These are phyloP conservation scores for Populus hybrid DNA, from an alignment of 441 rosid species.

Conservation along the genomic window DNA sequence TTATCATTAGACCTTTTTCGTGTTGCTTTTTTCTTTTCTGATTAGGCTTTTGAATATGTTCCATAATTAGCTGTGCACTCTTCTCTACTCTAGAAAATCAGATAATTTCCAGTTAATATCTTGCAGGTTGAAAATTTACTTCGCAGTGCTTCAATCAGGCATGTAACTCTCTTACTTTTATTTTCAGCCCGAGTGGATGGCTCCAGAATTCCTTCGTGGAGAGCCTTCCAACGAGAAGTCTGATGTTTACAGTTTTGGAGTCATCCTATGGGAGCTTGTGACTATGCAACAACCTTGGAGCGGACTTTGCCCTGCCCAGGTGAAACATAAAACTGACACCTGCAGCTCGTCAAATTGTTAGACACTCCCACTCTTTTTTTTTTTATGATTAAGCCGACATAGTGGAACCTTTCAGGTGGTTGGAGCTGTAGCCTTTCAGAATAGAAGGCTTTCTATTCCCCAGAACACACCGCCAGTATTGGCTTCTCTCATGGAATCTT, in stretches of 20 bases:
- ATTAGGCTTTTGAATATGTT: neutral
- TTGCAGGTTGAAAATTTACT: constrained; percentile 30
- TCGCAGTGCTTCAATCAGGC: constrained; percentile 33
- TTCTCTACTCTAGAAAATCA: constrained; percentile 19
- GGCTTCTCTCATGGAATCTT: constrained; percentile 93
- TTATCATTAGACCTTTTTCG: neutral
- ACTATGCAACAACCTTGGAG: constrained; percentile 93
- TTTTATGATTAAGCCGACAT: neutral
- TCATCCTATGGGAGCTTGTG: no score
- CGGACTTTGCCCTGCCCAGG: constrained; percentile 96
- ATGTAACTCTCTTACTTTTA: constrained; percentile 40
- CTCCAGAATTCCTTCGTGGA: no score
- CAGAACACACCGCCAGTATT: constrained; percentile 62
- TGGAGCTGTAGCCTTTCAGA: constrained; percentile 98
- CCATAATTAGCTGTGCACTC: neutral
- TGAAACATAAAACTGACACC: constrained; percentile 12
- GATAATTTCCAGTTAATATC: constrained; percentile 21
- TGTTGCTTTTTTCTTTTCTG: neutral
- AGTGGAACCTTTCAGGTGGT: constrained; percentile 58
- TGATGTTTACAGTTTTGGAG: no score
- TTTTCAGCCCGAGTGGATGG: constrained; percentile 99
- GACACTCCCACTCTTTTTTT: neutral
- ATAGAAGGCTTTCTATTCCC: constrained; percentile 82
- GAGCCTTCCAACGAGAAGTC: no score
- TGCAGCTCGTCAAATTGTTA: neutral